Conservation (phyloP, 2,329 filamentous ascomycete species). For the Fusarium buharicum region DNA sequence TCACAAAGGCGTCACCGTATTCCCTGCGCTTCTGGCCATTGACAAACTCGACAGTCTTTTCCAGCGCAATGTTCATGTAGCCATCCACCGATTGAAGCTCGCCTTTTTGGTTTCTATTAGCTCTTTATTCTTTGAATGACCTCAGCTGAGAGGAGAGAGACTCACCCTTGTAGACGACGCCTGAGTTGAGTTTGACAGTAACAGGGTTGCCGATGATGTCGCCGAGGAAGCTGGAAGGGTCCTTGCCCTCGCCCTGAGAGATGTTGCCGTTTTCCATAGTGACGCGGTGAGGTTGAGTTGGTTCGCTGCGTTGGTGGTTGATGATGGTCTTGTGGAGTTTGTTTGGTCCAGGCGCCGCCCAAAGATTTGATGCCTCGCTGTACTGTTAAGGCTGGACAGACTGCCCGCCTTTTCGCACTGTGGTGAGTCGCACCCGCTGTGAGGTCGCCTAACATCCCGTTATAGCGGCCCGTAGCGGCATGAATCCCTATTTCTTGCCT, state of each 20-base stretch:
- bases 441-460: constrained; percentile 33
- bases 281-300: constrained; percentile 5
- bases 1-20: constrained; percentile 94
- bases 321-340: constrained; percentile 32
- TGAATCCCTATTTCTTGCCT: constrained; percentile 6
- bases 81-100: constrained; percentile 97
- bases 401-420: constrained; percentile 39
- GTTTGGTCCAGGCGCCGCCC: constrained; percentile 10
- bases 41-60: constrained; percentile 93
- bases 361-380: constrained; percentile 38
- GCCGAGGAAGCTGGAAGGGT: constrained; percentile 91
- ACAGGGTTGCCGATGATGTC: constrained; percentile 95
- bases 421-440: constrained; percentile 18
- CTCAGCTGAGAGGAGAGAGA: background rate
- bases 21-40: constrained; percentile 83
- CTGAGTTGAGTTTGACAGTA: constrained; percentile 98
- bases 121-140: background rate
- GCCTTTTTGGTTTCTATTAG: constrained; percentile 62
- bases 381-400: constrained; percentile 37
- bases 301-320: constrained; percentile 12
- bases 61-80: constrained; percentile 99
- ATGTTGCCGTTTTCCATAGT: constrained; percentile 80
- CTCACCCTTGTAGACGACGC: constrained; percentile 94
- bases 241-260: constrained; percentile 77
- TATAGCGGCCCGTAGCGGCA: constrained; percentile 30